Evolutionary conservation across 2,329 filamentous ascomycete genomes (phyloP), one percentile per base, ranked within the genome.

Genomic region (Ceratocystis albifundus): DNA sequence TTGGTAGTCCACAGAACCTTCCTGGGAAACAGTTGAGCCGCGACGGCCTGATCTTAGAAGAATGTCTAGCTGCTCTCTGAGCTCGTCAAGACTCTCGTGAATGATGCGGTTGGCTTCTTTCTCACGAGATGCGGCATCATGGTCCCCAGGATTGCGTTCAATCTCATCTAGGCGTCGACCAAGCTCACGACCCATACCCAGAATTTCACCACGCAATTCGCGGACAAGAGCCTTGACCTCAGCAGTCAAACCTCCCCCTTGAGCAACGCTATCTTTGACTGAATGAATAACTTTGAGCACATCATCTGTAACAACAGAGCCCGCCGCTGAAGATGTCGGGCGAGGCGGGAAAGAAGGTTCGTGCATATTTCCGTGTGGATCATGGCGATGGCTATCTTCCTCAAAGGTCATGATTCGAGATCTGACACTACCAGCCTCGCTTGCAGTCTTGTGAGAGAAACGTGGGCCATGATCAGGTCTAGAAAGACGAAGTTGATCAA

Each of bases 121-220:
- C 2, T 46, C 46, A 15, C 61, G 57, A 17, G 61, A 48, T 46
- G 55, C 30, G 7, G 64, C 44, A 4, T 66, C 64, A 17, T 36
- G 46, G n/a, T 61, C 5, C 12, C 62, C 61, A 17, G 10, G n/a
- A n/a, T 63, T 48, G 36, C 48, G 65, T 41, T 64, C 79, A 8
- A 85, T 81, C 69, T 90, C 85, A 69, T 94, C 89, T n/a, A 97
- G 81, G 70, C 91, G 88, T 66, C 90, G 87, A 50, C 88, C 91
- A 61, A 97, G 84, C 70, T 96, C 91, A 66, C 93, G 83, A 3
- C 93, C 93, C 92, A 96, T 96, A 2, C 91, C 92, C 3, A 96
- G 80, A 7, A 97, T 91, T 73, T 97, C 93, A 2, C 91, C 92
- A 25, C 93, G 87, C 45, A 97, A 81, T 72, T 96, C 92, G 28